Percentiles rank a stretch among this genome's conserved stretches.
Conservation (phyloP, 345 rosid species). For the Arabis alpina region DNA sequence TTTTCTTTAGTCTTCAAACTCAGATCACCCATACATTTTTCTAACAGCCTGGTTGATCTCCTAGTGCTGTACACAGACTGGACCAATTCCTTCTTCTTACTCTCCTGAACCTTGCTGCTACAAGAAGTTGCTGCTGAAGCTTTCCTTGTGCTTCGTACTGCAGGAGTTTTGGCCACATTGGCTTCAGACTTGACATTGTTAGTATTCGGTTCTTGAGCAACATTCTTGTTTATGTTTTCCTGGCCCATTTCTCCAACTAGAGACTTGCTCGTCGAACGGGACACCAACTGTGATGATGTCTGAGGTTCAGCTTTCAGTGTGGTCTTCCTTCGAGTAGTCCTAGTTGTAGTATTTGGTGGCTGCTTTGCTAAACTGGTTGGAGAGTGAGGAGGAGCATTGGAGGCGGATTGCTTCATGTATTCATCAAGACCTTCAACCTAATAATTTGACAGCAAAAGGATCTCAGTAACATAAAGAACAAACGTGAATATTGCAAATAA, state of each 20-base stretch:
- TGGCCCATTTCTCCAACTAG: constrained; percentile 45
- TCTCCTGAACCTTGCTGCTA: constrained; percentile 32
- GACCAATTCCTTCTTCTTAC: constrained; percentile 35
- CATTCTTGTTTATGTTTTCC: constrained; percentile 42
- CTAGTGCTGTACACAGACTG: constrained; percentile 65
- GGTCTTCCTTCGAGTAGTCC: constrained; percentile 60
- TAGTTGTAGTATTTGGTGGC: constrained; percentile 42
- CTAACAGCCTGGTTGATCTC: constrained; percentile 72
- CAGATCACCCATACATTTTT: constrained; percentile 58
- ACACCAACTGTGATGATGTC: constrained; percentile 40
- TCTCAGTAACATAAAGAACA: background rate
- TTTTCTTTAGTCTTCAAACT: constrained; percentile 49
- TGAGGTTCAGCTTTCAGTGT: constrained; percentile 43
- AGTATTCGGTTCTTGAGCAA: constrained; percentile 37
- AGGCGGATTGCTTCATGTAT: constrained; percentile 42
- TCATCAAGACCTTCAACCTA: constrained; percentile 91
- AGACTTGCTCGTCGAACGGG: constrained; percentile 42
- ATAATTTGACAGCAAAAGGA: background rate
- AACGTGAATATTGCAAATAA: background rate
- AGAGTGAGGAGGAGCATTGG: constrained; percentile 39
- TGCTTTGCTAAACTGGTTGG: constrained; percentile 45
- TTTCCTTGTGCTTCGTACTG: constrained; percentile 43
- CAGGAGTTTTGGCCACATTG: constrained; percentile 36
- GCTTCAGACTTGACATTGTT: constrained; percentile 26
- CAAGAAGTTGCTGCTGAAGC: constrained; percentile 36